Evolutionary conservation across 768 basidiomycete species (phyloP).

Genomic region (Pleurotus platypus): DNA sequence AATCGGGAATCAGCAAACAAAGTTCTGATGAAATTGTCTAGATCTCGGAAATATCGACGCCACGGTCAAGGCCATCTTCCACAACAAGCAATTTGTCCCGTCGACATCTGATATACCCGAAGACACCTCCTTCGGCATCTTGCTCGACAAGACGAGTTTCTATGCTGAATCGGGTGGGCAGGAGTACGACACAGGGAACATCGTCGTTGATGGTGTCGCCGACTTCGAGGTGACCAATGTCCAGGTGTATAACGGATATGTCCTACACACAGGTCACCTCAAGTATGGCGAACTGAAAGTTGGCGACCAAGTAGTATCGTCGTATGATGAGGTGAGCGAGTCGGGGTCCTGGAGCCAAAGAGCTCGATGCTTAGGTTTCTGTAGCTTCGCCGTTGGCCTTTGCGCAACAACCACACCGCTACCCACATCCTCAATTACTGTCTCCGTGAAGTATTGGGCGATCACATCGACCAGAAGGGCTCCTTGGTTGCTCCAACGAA

Average conservation of each 20-base stretch:
- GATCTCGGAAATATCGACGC: constrained; percentile 77
- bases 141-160: constrained; percentile 92
- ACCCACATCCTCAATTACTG: constrained; percentile 97
- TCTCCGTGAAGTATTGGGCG: constrained; percentile 91
- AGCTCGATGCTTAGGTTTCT: constrained; percentile 1
- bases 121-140: constrained; percentile 72
- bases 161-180: constrained; percentile 98
- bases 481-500: constrained; percentile 95
- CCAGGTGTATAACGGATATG: constrained; percentile 93
- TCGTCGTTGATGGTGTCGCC: constrained; percentile 85
- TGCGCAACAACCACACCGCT: constrained; percentile 97
- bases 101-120: constrained; percentile 67
- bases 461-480: constrained; percentile 97
- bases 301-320: constrained; percentile 79
- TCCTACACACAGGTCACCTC: constrained; percentile 86
- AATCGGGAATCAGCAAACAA: too few species aligned
- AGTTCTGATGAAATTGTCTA: constrained; percentile 21
- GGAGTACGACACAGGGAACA: constrained; percentile 93
- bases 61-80: constrained; percentile 79
- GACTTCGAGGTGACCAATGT: constrained; percentile 95
- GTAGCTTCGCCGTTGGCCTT: constrained; percentile 88
- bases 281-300: constrained; percentile 84
- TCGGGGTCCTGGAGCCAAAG: neutral
- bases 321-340: constrained; percentile 79
- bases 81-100: constrained; percentile 67